A percentile compares a stretch with the other conserved stretches of the same genome.
Evolutionary conservation across 2,329 filamentous ascomycete species (phyloP).

Genomic region (Colletotrichum abscissum): DNA sequence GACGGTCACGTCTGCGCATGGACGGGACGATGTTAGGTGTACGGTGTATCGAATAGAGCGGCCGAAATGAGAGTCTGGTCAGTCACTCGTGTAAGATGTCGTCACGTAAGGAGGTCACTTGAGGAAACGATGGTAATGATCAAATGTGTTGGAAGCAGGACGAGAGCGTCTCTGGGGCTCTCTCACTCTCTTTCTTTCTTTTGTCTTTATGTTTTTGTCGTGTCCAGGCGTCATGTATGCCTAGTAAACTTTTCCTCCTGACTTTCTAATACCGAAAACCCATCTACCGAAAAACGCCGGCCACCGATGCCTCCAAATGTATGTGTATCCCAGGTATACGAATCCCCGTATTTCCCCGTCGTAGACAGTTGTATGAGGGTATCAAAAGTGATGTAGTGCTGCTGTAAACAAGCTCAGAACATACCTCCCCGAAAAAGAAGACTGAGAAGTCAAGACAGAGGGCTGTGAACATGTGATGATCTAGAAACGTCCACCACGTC

Average conservation of each 20-base stretch:
- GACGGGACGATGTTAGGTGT: neutral
- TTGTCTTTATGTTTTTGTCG: neutral
- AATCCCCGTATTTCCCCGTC: conserved; percentile 1
- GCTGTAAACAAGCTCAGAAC: conserved; percentile 17
- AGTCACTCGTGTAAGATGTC: too few relatives aligned
- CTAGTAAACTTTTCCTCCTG: neutral
- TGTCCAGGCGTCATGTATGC: neutral
- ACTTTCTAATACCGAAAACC: neutral
- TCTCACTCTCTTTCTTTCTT: neutral
- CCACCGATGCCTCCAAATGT: neutral
- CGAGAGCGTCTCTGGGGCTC: neutral
- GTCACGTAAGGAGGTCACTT: neutral
- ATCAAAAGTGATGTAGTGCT: conserved; percentile 1
- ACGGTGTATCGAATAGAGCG: neutral
- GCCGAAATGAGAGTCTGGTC: neutral
- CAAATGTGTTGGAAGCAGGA: neutral
- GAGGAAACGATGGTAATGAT: neutral
- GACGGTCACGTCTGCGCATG: neutral
- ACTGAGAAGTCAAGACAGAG: neutral
- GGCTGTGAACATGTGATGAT: neutral
- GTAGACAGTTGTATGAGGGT: conserved; percentile 16
- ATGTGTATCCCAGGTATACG: neutral
- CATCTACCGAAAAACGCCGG: conserved; percentile 4
- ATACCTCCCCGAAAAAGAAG: neutral
- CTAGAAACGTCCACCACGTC: conserved; percentile 22